phyloP scores from a whole-genome alignment of 768 basidiomycete species.

The Chalciporus pseudorubinellus region DNA sequence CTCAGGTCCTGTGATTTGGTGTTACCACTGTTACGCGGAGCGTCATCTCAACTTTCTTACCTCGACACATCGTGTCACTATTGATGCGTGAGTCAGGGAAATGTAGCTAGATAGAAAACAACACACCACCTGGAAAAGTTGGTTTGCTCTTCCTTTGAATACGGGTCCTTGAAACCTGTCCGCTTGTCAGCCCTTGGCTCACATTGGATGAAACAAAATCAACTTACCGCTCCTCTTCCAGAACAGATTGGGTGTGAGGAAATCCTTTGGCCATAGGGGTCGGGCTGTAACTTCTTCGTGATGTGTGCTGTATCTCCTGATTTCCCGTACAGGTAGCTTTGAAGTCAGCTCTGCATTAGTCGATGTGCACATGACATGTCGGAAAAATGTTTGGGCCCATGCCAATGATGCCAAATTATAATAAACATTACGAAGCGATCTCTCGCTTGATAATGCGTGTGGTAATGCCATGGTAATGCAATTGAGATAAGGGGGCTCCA shows the following conservation, averaged over 20 bases:
- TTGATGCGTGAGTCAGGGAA: not conserved
- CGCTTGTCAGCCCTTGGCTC: not conserved
- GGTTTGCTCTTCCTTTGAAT: slow-evolving; percentile 48
- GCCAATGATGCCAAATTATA: slow-evolving; percentile 66
- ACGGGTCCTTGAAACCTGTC: slow-evolving; percentile 56
- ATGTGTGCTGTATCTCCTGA: too few relatives aligned
- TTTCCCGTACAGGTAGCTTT: too few relatives aligned
- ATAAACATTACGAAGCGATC: not conserved
- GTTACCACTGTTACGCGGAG: not conserved
- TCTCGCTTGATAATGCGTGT: not conserved
- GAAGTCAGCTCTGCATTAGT: too few relatives aligned
- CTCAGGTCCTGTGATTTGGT: slow-evolving; percentile 39
- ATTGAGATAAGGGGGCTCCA: not conserved
- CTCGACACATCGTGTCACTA: slow-evolving; percentile 47
- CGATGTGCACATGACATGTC: too few relatives aligned
- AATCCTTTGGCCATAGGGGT: too few relatives aligned
- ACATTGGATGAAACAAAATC: not conserved
- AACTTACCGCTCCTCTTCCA: slow-evolving; percentile 50
- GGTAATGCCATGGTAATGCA: not conserved
- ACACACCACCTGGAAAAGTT: slow-evolving; percentile 48
- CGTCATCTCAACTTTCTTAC: slow-evolving; percentile 19
- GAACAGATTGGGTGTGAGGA: too few relatives aligned
- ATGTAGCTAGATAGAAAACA: not conserved
- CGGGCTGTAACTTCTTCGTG: too few relatives aligned
- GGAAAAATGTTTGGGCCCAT: not conserved